These are phyloP conservation scores for Cyberlindnera mrakii DNA, from an alignment of 805 yeast genomes.

Conservation along the genomic window DNA sequence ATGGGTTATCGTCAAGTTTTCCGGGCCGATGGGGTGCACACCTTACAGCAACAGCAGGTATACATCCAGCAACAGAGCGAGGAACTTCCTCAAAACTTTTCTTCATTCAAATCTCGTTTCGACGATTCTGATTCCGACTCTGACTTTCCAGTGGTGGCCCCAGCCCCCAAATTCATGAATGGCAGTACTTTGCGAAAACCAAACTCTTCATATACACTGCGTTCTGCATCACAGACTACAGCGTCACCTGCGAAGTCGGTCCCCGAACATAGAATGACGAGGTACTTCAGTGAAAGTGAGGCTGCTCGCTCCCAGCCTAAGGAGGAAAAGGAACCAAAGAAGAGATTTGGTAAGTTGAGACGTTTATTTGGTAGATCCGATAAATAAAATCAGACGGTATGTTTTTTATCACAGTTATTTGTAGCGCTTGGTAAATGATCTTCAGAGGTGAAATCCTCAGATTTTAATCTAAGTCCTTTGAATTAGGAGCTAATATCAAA, in stretches of 20 bases:
- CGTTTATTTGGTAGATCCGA: conserved; percentile 33
- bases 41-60: conserved; percentile 7
- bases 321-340: conserved; percentile 24
- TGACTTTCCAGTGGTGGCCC: conserved; percentile 25
- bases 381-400: neutral
- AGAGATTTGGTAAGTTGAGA: conserved; percentile 30
- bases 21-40: conserved; percentile 10
- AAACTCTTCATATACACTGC: conserved; percentile 19
- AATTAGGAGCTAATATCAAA: neutral
- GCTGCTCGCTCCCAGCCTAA: conserved; percentile 4
- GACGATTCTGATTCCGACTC: conserved; percentile 60
- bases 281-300: conserved; percentile 25
- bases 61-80: neutral
- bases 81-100: neutral
- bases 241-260: conserved; percentile 24
- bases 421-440: no score
- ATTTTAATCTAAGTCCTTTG: neutral
- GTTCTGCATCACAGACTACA: conserved; percentile 23
- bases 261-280: conserved; percentile 18
- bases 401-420: no score
- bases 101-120: conserved; percentile 42
- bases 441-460: no score
- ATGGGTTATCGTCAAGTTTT: conserved; percentile 22
- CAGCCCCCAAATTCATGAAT: conserved; percentile 11
- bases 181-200: conserved; percentile 19